Evolutionary conservation across 2,329 filamentous ascomycete species (phyloP), one percentile per base, ranked within the genome.

Genomic region (Cytospora chrysosperma): DNA sequence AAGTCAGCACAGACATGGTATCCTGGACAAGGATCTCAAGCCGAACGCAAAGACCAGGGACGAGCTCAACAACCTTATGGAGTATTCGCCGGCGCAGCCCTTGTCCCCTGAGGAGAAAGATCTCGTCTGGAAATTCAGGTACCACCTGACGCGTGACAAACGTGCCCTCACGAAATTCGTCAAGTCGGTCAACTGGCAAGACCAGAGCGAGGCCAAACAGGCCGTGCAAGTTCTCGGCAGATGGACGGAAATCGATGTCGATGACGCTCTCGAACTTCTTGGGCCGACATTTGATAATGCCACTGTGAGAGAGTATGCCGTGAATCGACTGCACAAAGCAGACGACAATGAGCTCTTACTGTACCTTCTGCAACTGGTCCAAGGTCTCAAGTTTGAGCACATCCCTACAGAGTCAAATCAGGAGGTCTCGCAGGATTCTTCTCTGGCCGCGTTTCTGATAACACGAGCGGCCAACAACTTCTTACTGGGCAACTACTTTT

Each of bases 171-270:
- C 94, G 37, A 99, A 99, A 71, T 96, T 99, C 70, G 92, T 98
- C 74, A 99, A 98, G 75, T 97, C 94, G 0, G 94, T 97, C 47
- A 93, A 96, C 69, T 99, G 95, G 94, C 87, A 86, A 56, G 94
- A 97, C 74, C 84, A 86, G 54, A 87, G 87, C 66, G 94, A 99
- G 79, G 88, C 91, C 4, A 89, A 91, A 64, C 93, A 97, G 77
- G 93, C 94, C 7, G 91, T 95, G 27, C 92, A 96, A 66, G 87
- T 99, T 5, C 83, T 99, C 21, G 87, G 90, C 0, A 94, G 93
- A 70, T 99, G 95, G 95, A 96, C 91, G 0, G 92, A 96, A 68
- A 97, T 99, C 64, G 95, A 98, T 72, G 89, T 99, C 6, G 96
- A 99, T 70, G 95, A 98, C 78, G 95, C 94, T 21, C 83, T 99